Evolutionary conservation across 2,329 filamentous ascomycete species (phyloP).

Genomic region (Fusarium sp.): DNA sequence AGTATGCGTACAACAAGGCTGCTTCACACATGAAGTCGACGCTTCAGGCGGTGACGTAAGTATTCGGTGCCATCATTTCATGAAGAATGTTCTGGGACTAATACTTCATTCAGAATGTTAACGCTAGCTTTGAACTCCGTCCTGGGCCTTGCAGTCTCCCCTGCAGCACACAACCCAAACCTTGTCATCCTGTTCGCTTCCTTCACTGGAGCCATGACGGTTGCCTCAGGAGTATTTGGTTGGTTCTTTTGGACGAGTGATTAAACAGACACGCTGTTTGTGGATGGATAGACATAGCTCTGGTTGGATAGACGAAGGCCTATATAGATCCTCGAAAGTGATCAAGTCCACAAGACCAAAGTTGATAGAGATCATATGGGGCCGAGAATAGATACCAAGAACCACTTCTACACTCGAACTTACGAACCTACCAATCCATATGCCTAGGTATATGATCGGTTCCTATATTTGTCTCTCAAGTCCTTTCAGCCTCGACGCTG

Average conservation of each 20-base stretch:
- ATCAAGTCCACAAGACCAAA: no score
- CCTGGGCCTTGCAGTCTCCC: neutral
- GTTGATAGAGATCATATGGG: neutral
- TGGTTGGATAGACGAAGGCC: neutral
- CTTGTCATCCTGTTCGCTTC: neutral
- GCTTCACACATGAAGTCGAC: conserved; percentile 4
- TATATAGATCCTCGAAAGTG: no score
- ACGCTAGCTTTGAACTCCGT: neutral
- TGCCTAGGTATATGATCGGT: neutral
- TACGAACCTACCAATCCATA: neutral
- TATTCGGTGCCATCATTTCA: neutral
- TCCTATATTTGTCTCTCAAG: no score
- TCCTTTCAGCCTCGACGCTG: no score
- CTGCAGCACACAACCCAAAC: neutral
- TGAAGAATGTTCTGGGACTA: neutral
- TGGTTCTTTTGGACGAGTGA: neutral
- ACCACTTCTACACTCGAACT: neutral
- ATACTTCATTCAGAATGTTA: neutral
- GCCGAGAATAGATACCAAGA: neutral
- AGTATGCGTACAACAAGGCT: conserved; percentile 5
- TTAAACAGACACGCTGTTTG: neutral
- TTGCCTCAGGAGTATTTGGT: neutral
- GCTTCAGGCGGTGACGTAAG: neutral
- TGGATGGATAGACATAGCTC: neutral
- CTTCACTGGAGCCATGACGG: neutral